These are phyloP conservation scores for Medicago lupulina DNA, from an alignment of 306 rosid species.

Conservation along the genomic window DNA sequence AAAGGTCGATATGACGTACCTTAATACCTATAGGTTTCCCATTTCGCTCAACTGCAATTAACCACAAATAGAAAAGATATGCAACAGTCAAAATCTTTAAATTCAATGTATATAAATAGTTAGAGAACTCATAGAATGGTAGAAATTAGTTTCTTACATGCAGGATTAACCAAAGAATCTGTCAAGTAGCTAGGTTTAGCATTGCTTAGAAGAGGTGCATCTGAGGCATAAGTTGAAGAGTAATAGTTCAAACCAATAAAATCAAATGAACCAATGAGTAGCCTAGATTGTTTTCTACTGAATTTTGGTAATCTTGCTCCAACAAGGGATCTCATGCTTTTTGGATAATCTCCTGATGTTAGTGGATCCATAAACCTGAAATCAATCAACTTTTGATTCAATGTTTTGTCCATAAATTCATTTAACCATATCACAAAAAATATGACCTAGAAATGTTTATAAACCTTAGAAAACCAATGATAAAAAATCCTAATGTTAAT, in stretches of 20 bases:
- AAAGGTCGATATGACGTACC: neutral
- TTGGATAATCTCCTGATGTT: conserved; percentile 64
- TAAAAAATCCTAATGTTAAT: neutral
- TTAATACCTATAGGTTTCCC: conserved; percentile 42
- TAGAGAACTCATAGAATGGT: neutral
- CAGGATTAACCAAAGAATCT: conserved; percentile 45
- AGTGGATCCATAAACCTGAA: conserved; percentile 67
- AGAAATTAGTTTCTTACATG: conserved; percentile 35
- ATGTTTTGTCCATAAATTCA: neutral
- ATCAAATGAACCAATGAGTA: conserved; percentile 60
- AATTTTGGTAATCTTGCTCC: conserved; percentile 60
- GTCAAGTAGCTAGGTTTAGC: conserved; percentile 36
- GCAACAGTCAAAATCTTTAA: neutral
- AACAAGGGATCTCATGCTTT: conserved; percentile 52
- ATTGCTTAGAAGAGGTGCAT: conserved; percentile 31
- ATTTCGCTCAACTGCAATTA: conserved; percentile 45
- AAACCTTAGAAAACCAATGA: too few species aligned
- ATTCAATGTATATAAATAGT: neutral
- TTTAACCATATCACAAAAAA: too few species aligned
- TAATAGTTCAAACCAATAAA: conserved; percentile 74
- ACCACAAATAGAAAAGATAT: neutral
- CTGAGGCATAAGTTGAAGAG: conserved; percentile 50
- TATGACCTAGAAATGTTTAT: too few species aligned
- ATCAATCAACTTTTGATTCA: neutral
- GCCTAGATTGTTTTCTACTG: conserved; percentile 38